Conservation (phyloP, 2,329 filamentous ascomycete genomes). For the Penicillium sp. region DNA sequence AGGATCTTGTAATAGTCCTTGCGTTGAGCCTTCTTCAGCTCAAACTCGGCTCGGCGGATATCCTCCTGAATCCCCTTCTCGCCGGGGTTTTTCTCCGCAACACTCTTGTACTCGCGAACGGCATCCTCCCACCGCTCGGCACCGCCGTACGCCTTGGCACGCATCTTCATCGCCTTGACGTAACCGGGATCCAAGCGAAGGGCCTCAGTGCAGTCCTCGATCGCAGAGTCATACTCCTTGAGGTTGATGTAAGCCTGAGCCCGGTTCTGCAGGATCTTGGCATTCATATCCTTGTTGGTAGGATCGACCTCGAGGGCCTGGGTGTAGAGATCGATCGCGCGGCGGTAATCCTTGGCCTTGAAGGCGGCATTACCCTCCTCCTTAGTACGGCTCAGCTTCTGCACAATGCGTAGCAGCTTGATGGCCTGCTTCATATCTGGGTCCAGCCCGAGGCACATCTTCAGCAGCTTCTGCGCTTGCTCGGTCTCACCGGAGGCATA, state of each 20-base stretch:
- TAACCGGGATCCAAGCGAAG: conserved; percentile 82
- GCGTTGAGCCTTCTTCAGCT: conserved; percentile 94
- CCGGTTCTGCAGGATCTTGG: conserved; percentile 92
- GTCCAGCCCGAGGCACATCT: conserved; percentile 85
- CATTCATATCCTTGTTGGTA: conserved; percentile 85
- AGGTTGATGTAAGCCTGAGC: conserved; percentile 79
- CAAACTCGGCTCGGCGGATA: conserved; percentile 85
- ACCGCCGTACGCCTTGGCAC: conserved; percentile 84
- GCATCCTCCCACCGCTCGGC: conserved; percentile 91
- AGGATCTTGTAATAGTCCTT: conserved; percentile 99
- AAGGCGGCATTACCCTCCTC: conserved; percentile 89
- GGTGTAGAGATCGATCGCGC: conserved; percentile 82
- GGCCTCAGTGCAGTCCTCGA: conserved; percentile 83
- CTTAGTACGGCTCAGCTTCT: conserved; percentile 91
- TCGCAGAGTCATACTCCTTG: conserved; percentile 80
- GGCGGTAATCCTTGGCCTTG: conserved; percentile 78
- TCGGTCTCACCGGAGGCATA: conserved; percentile 94
- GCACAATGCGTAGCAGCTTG: conserved; percentile 84
- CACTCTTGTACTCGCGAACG: conserved; percentile 82
- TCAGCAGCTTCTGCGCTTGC: conserved; percentile 89
- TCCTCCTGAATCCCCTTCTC: conserved; percentile 83
- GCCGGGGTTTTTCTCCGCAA: conserved; percentile 79
- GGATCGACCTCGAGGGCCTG: conserved; percentile 84
- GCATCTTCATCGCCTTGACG: conserved; percentile 88
- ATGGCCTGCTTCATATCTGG: conserved; percentile 88